Base-by-base conservation (phyloP, 129 eudicot genomes). In the Lactuca saligna region DNA sequence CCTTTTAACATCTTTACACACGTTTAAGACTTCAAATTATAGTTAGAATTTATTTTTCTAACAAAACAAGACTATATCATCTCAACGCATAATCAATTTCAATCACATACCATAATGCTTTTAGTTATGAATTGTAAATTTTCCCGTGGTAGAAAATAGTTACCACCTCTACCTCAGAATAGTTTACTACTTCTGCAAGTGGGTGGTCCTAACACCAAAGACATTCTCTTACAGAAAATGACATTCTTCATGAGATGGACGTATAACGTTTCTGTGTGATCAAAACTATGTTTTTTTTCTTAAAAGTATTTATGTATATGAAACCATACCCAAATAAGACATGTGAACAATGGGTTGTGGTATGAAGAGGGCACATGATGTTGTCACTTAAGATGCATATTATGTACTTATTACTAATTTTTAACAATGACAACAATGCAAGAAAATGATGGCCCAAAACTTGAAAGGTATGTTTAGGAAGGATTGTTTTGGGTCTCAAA, bases 391-490 rank as follows among this genome's bases (percentile, higher is more conserved):
- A 65, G 74, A 71, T 76, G 74, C 79, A 72, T 63, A 71, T 71
- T 56, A 37, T 54, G 85, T 67, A 81, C 78, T 57, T 65, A 51
- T 63, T 69, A 54, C 65, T 56, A 63, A 41, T 53, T 69, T 63
- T 67, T 73, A 73, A 79, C 73, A 17, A 61, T 73, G 83, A 79
- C 83, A 73, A 73, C 83, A 75, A 60, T 75, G 66, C 75, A 60
- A 62, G 78, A 71, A 72, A 80, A 80, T 66, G 75, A 66, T 81
- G 85, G 74, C 81, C 80, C 78, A 65, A 76, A 63, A 57, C 68
- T 54, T 75, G 78, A 80, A 75, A 75, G 76, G 58, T 80, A 64
- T 66, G 79, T 75, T 74, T 74, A 64, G 78, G 57, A 74, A 69
- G 70, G 35, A 62, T 73, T 63, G 66, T 53, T 69, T 55, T 49